Base-by-base conservation (phyloP, 805 yeast species). In the Saccharomycopsis javanensis region DNA sequence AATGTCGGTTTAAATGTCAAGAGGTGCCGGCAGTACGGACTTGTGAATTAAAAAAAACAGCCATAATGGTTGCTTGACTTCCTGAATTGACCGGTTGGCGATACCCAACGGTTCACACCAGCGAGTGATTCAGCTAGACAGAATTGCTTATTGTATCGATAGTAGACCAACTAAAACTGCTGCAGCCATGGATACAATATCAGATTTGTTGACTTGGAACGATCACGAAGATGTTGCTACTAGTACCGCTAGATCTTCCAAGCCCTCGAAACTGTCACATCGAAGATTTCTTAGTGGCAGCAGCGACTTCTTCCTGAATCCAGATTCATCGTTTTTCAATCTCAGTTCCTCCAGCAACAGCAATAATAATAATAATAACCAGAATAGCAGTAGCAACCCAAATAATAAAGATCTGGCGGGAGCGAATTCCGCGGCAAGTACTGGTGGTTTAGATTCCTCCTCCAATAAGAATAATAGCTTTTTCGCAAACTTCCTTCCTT, bases 111-210 rank as follows among this genome's bases (percentile, higher is more conserved):
- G n/a, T n/a, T n/a, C n/a, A n/a, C n/a, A n/a, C n/a, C n/a, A n/a
- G 11, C 35, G 35, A 31, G 13, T 31, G 11, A 7, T 31, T 31
- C 11, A 31, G 11, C 13, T 31, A 15, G 11, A 11, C 35, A n/a
- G n/a, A n/a, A n/a, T n/a, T n/a, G n/a, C n/a, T n/a, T n/a, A n/a
- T n/a, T n/a, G n/a, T n/a, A n/a, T n/a, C n/a, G n/a, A n/a, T n/a
- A n/a, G n/a, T n/a, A n/a, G n/a, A n/a, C n/a, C n/a, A n/a, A n/a
- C n/a, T n/a, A n/a, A n/a, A n/a, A n/a, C n/a, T n/a, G n/a, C n/a
- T 16, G 11, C 18, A 8, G 25, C 35, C 20, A 57, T 57, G 59
- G 59, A 57, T 35, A 50, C 59, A n/a, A 53, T 57, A 28, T 57
- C 59, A 11, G 57, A 50, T 16, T 57, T 57, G 34, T 50, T 57